Percentiles rank a stretch among this genome's conserved stretches.
Conservation (phyloP, 1,139 yeast genomes). For the Hansenula lynferdii region DNA sequence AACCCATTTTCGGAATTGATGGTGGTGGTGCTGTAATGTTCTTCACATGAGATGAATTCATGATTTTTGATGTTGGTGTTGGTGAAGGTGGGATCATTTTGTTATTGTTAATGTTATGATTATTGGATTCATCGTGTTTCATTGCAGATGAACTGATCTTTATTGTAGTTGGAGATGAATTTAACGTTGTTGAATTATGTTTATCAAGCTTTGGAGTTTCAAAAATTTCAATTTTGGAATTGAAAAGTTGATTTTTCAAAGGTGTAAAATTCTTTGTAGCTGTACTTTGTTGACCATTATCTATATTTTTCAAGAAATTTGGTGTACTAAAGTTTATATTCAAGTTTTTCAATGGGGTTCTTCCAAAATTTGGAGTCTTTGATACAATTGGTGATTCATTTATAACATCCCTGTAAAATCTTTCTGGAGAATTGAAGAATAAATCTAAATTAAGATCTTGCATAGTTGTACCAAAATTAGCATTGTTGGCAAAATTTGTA, state of each 20-base stretch:
- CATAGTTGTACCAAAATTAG: constrained; percentile 19
- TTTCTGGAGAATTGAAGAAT: constrained; percentile 35
- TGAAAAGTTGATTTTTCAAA: constrained; percentile 18
- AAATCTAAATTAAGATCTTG: constrained; percentile 31
- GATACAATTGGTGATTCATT: constrained; percentile 21
- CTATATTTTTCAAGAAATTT: constrained; percentile 18
- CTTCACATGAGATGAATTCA: neutral
- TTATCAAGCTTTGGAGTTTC: constrained; percentile 18
- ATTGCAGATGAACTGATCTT: constrained; percentile 22
- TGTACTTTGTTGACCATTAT: constrained; percentile 1
- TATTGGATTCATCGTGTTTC: constrained; percentile 10
- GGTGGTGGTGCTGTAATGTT: neutral
- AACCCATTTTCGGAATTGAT: constrained; percentile 17
- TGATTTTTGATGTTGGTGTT: constrained; percentile 10
- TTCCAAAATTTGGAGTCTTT: constrained; percentile 19
- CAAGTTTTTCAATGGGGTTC: constrained; percentile 20
- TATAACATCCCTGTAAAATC: constrained; percentile 24
- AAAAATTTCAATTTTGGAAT: constrained; percentile 11
- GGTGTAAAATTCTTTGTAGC: constrained; percentile 14
- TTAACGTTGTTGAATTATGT: constrained; percentile 9
- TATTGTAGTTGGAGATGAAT: constrained; percentile 24
- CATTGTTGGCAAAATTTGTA: neutral
- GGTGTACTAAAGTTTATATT: constrained; percentile 21
- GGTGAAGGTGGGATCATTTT: constrained; percentile 11
- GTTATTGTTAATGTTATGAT: neutral